Evolutionary conservation across 2,329 filamentous ascomycete species (phyloP).

Genomic region (Talaromyces sp.): DNA sequence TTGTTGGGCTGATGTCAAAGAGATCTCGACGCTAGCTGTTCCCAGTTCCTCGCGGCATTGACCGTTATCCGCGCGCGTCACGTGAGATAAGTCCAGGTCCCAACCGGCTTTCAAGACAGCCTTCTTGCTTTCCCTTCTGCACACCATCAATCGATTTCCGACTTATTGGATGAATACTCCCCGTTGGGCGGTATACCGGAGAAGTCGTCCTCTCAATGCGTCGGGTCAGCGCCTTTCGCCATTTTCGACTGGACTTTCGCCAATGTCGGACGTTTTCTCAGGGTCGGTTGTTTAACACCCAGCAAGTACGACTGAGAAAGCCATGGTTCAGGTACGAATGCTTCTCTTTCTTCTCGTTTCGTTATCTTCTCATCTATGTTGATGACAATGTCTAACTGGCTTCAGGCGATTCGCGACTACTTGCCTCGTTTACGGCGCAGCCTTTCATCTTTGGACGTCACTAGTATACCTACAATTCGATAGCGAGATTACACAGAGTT

Average conservation of each 20-base stretch:
- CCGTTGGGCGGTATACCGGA: constrained; percentile 3
- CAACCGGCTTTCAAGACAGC: not conserved
- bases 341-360: not conserved
- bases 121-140: not conserved
- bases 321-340: constrained; percentile 29
- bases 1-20: not conserved
- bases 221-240: constrained; percentile 25
- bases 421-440: constrained; percentile 25
- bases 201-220: constrained; percentile 27
- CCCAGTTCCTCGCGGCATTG: not conserved
- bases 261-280: constrained; percentile 14
- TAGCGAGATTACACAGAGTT: constrained; percentile 18
- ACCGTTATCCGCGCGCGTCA: not conserved
- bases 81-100: not conserved
- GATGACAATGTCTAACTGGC: not conserved
- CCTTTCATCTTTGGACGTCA: constrained; percentile 29
- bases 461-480: constrained; percentile 28
- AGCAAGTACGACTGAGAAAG: constrained; percentile 28
- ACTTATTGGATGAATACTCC: not conserved
- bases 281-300: constrained; percentile 3
- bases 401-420: constrained; percentile 26
- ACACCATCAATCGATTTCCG: not conserved
- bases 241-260: constrained; percentile 19
- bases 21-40: not conserved
- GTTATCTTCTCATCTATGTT: not conserved